A percentile compares a stretch with the other conserved stretches of the same genome.
Evolutionary conservation across 1,139 yeast species (phyloP).

Genomic region (Zygosaccharomyces pseudobailii): DNA sequence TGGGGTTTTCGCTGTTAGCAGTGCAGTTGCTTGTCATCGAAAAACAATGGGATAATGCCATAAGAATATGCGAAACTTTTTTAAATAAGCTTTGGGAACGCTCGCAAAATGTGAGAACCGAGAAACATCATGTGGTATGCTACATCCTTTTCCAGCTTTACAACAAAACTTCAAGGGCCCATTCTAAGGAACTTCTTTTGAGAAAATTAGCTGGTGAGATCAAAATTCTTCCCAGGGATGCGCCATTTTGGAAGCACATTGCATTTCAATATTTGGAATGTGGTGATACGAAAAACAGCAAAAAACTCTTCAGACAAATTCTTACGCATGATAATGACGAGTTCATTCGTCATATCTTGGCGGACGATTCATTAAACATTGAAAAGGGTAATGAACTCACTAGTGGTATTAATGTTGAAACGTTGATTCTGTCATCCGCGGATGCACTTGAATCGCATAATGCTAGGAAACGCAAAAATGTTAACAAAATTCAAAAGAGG

Average conservation of each 20-base stretch:
- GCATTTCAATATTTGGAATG: slow-evolving; percentile 43
- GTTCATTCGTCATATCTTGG: slow-evolving; percentile 14
- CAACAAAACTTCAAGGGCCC: slow-evolving; percentile 19
- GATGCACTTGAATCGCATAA: slow-evolving; percentile 33
- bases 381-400: slow-evolving; percentile 38
- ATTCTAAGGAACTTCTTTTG: slow-evolving; percentile 19
- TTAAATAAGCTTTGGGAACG: slow-evolving; percentile 15
- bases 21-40: slow-evolving; percentile 27
- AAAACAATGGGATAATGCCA: slow-evolving; percentile 29
- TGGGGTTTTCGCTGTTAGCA: slow-evolving; percentile 25
- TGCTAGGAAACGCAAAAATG: slow-evolving; percentile 15
- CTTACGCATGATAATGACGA: slow-evolving; percentile 13
- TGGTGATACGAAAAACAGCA: slow-evolving; percentile 34
- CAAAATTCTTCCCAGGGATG: slow-evolving; percentile 19
- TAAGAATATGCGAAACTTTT: slow-evolving; percentile 24
- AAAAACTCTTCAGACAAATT: slow-evolving; percentile 20
- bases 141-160: slow-evolving; percentile 28
- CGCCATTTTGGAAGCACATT: slow-evolving; percentile 43
- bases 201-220: slow-evolving; percentile 11
- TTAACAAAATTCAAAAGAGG: slow-evolving; percentile 21
- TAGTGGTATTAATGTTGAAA: slow-evolving; percentile 38
- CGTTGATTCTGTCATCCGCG: slow-evolving; percentile 39
- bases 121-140: slow-evolving; percentile 14
- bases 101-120: background rate
- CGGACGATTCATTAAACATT: slow-evolving; percentile 13